Evolutionary conservation across 75 land plant genomes (phyloP), one percentile per base, ranked within the genome.

Genomic region (Cupressus sempervirens): DNA sequence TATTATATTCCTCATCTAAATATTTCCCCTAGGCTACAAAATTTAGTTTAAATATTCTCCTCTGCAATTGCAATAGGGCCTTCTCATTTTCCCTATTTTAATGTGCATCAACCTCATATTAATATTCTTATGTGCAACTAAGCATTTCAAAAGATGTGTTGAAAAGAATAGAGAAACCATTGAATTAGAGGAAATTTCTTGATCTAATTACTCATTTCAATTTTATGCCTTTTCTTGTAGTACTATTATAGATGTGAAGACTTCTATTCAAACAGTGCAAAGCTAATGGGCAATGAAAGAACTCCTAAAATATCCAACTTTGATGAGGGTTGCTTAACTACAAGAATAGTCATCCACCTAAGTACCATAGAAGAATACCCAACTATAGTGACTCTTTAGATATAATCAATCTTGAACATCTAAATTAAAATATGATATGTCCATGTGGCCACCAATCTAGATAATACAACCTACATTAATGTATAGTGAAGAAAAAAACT

Each of bases 301-400:
- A 96, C 87, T 56, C 99, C 99, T 88, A 98, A 98, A 14, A 98
- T 90, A 58, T 95, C 90, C 92, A 98, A 86, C 86, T 94, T 98
- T 10, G 93, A 92, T 10, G 98, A 95, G 12, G 99, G 99, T 84
- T 96, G 98, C 92, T 94, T 96, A 81, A 91, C 94, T 20, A 98
- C 89, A 62, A 98, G 91, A 15, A 98, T 95, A 0, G 99, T 98
- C 99, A 98, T 98, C 99, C 98, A 98, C 41, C 99, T 98, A 86
- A 98, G 96, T 65, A 98, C 99, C 38, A 98, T 97, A 87, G 97
- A 96, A 30, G 99, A 98, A 73, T 98, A 98, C 13, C 99, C 99
- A 72, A 98, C 99, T 23, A 98, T 98, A 13, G 95, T 92, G 52
- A 98, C 99, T 86, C 98, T 87, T 76, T 91, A 88, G 83, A 93